Evolutionary conservation across 768 basidiomycete species (phyloP), one percentile per base, ranked within the genome.

Genomic region (Auricularia auricula-judae): DNA sequence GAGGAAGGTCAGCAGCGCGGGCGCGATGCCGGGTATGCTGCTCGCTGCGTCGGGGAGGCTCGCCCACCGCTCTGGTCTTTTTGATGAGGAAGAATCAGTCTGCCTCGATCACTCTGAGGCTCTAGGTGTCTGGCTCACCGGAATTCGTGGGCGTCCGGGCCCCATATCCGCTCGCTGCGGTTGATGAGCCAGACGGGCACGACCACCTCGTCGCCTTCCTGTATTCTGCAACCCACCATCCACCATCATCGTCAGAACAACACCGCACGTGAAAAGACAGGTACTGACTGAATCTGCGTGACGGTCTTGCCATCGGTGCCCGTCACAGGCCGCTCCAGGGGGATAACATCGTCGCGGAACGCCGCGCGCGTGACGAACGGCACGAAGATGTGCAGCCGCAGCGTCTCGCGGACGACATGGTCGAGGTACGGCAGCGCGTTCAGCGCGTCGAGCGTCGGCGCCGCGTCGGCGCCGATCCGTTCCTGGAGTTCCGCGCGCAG

Each of bases 391-490:
- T 83, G 80, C 43, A 87, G 68, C 39, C 85, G 75, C 60, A 86
- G 75, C 8, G 77, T 74, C 74, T 88, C 85, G 60, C 82, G 80
- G 58, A 88, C 78, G 63, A 86, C 82, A 69, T 79, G 80, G 69
- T 88, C 87, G 54, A 88, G 80, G 67, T 84, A 84, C 5, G 79
- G 76, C 36, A 84, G 77, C 21, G 73, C 72, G 62, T 73, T 67
- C 18, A 85, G 64, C 16, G 70, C 71, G 14, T 75, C 74, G n/a
- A 54, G 39, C 4, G 65, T 62, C n/a, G 62, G 63, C 29, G 34
- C 62, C 16, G 34, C 62, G 34, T 63, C 64, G 35, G 68, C 42
- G 14, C 66, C 66, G 62, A 58, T 60, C 51, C 36, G 2, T 29
- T 2, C 51, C 35, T 69, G 63, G 12, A 58, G 51, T 36, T 71